Percentiles rank a stretch among this genome's conserved stretches.
Conservation (phyloP, 441 rosid species). For the Pelargonium fulgidum region DNA sequence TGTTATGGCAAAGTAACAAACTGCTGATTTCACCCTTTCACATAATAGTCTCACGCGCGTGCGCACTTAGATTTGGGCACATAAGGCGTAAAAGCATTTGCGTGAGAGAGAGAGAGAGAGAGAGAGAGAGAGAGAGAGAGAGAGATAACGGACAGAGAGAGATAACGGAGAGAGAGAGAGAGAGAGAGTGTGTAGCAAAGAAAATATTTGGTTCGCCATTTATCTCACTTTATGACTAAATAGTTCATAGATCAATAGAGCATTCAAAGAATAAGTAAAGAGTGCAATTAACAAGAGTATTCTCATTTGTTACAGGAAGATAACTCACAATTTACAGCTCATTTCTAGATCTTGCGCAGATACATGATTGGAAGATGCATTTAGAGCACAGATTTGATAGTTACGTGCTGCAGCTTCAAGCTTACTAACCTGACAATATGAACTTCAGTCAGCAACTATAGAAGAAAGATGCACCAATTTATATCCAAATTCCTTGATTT, state of each 20-base stretch:
- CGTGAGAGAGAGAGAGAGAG: too few relatives aligned
- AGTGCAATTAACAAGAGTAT: neutral
- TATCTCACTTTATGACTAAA: neutral
- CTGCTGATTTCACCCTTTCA: too few relatives aligned
- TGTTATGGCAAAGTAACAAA: too few relatives aligned
- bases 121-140: too few relatives aligned
- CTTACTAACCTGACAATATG: slow-evolving; percentile 31
- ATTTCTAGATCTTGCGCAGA: slow-evolving; percentile 31
- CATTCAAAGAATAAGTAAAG: neutral
- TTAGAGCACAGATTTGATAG: slow-evolving; percentile 36
- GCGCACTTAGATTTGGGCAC: too few relatives aligned
- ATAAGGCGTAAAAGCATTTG: too few relatives aligned
- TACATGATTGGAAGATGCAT: slow-evolving; percentile 25
- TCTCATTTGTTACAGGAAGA: slow-evolving; percentile 6
- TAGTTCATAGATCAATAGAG: neutral
- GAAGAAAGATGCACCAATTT: neutral
- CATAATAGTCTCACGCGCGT: too few relatives aligned
- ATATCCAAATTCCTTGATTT: neutral
- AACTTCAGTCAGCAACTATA: slow-evolving; percentile 12
- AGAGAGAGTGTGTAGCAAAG: too few relatives aligned
- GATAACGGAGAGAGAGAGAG: too few relatives aligned
- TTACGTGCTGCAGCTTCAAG: slow-evolving; percentile 40
- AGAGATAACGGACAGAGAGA: too few relatives aligned
- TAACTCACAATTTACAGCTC: slow-evolving; percentile 33
- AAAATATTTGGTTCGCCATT: neutral